Conservation (phyloP, 2,329 filamentous ascomycete species). For the Penicillium sp. region DNA sequence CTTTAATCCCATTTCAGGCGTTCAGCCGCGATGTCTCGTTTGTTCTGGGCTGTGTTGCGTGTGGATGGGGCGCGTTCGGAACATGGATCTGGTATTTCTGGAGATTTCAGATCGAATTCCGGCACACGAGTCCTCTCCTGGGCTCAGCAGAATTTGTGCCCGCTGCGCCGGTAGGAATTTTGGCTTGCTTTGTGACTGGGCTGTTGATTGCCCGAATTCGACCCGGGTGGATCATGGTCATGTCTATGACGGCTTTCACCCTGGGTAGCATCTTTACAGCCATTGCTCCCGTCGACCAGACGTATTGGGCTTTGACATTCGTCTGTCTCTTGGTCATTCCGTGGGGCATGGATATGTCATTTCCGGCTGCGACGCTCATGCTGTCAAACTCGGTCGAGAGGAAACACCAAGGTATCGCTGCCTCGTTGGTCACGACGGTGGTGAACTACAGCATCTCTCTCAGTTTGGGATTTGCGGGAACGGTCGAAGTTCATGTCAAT, state of each 20-base stretch:
- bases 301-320: slow-evolving; percentile 50
- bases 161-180: slow-evolving; percentile 24
- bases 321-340: not conserved
- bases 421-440: slow-evolving; percentile 1
- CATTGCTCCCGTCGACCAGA: slow-evolving; percentile 49
- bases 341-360: slow-evolving; percentile 2
- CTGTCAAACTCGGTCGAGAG: not conserved
- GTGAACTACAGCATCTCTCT: slow-evolving; percentile 3
- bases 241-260: slow-evolving; percentile 36
- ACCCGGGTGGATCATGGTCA: slow-evolving; percentile 21
- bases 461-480: slow-evolving; percentile 1
- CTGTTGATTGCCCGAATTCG: slow-evolving; percentile 22
- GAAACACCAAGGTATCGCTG: slow-evolving; percentile 1
- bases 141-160: slow-evolving; percentile 28
- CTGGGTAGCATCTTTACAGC: slow-evolving; percentile 38
- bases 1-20: slow-evolving; percentile 53
- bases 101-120: slow-evolving; percentile 25
- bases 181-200: slow-evolving; percentile 26
- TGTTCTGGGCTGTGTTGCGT: slow-evolving; percentile 37
- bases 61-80: slow-evolving; percentile 38
- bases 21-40: slow-evolving; percentile 27
- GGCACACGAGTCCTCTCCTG: slow-evolving; percentile 21
- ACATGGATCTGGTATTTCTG: slow-evolving; percentile 40
- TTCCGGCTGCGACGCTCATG: not conserved
- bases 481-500: slow-evolving; percentile 41